Evolutionary conservation across 495 filamentous ascomycete genomes (phyloP), one percentile per base, ranked within the genome.

Genomic region (Xylaria bambusicola): DNA sequence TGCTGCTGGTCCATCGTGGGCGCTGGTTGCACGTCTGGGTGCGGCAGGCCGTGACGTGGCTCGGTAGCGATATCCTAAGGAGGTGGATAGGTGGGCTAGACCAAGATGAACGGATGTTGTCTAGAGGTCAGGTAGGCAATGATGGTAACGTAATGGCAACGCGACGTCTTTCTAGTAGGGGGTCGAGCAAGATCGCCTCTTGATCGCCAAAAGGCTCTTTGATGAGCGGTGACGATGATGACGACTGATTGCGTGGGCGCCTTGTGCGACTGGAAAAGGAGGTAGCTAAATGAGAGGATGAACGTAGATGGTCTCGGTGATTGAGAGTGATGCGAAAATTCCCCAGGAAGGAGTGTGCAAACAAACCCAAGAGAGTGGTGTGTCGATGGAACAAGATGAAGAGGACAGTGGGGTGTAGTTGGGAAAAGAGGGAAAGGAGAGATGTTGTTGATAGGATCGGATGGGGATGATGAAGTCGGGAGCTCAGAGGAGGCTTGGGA

Each of bases 1-100:
- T 75, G 88, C 67, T 86, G 85, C 76, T 92, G 90, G 77, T 96
- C 92, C 91, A 96, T 96, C 63, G 63, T 56, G 70, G 72, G 62
- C 63, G 60, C 51, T 56, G 53, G 55, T 61, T 79, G 78, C 78
- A 82, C 78, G 78, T 81, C 71, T 62, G 17, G 70, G 80, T 82
- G 80, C 79, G 77, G 71, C 61, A 48, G 44, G 33, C 44, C 36
- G 49, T 17, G 47, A 18, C 45, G 49, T 42, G 35, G 46, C 18
- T 50, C 45, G 41, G 31, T 60, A 55, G 48, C 47, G 46, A 60
- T 29, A 63, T 52, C 62, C 41, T 29, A 53, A 45, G 36, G 31
- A 57, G 48, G 55, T 33, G 29, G 29, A 33, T 33, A 33, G 60
- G 61, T 58, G 23, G 47, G 52, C 57, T 42, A 61, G 63, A 59